A percentile compares a stretch with the other conserved stretches of the same genome.
Evolutionary conservation across 192 early-diverging fungal genomes (phyloP).

Genomic region (Phycomyces nitens): DNA sequence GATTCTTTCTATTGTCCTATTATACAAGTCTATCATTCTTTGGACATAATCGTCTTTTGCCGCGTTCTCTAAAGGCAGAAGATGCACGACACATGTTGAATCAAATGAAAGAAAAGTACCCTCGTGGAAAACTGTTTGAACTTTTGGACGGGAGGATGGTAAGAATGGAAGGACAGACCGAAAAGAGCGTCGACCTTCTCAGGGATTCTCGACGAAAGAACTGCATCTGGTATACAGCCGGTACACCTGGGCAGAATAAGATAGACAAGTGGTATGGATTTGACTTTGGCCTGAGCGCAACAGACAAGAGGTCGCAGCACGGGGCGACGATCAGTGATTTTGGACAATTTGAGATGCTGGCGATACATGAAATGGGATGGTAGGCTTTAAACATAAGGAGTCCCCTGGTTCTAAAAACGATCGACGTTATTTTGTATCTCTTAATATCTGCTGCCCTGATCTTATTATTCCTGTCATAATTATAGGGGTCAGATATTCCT

Average conservation of each 20-base stretch:
- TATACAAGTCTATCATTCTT: conserved; percentile 36
- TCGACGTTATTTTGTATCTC: no score
- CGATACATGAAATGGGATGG: conserved; percentile 40
- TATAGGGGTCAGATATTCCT: conserved; percentile 38
- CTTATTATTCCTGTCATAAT: background rate
- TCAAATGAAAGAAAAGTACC: conserved; percentile 25
- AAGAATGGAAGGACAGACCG: conserved; percentile 23
- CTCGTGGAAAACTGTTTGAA: conserved; percentile 28
- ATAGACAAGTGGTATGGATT: background rate
- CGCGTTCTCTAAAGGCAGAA: conserved; percentile 20
- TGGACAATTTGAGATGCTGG: conserved; percentile 23
- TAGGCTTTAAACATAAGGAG: conserved; percentile 9
- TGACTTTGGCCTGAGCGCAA: background rate
- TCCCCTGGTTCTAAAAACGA: background rate
- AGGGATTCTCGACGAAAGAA: conserved; percentile 22
- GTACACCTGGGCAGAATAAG: background rate
- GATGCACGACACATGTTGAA: conserved; percentile 21
- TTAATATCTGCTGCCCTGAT: no score
- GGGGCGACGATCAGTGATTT: conserved; percentile 28
- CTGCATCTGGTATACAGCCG: background rate
- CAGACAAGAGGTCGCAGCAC: background rate
- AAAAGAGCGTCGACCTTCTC: conserved; percentile 20
- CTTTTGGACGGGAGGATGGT: conserved; percentile 31
- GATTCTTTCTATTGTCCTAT: conserved; percentile 25
- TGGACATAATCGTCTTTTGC: conserved; percentile 22